Conservation (phyloP, 352 stramenopile species). For the Phytopythium mirpurense region DNA sequence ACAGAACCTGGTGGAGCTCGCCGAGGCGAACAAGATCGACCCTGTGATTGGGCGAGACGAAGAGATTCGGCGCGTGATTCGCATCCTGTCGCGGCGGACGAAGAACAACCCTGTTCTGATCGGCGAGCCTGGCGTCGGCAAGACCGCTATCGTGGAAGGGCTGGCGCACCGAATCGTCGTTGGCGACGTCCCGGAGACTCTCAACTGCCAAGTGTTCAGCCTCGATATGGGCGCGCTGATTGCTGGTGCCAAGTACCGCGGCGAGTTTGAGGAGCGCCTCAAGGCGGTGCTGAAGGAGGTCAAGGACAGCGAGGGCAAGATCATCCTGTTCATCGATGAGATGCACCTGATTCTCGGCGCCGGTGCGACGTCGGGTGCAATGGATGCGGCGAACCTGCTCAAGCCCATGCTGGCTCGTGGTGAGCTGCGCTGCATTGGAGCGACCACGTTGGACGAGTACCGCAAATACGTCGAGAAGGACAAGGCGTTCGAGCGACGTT, state of each 20-base stretch:
- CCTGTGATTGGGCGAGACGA: slow-evolving; percentile 97
- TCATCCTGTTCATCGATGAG: slow-evolving; percentile 99
- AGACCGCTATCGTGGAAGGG: slow-evolving; percentile 95
- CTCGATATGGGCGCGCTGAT: slow-evolving; percentile 97
- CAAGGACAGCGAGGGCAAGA: slow-evolving; percentile 91
- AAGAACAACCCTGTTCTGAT: slow-evolving; percentile 99
- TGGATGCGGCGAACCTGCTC: slow-evolving; percentile 98
- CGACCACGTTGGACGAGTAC: slow-evolving; percentile 98
- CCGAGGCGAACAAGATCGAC: slow-evolving; percentile 95
- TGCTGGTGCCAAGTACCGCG: slow-evolving; percentile 96
- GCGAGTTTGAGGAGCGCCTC: slow-evolving; percentile 98
- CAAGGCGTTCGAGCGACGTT: slow-evolving; percentile 95
- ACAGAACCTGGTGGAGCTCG: slow-evolving; percentile 91
- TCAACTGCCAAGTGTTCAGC: slow-evolving; percentile 89
- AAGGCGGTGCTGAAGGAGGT: slow-evolving; percentile 94
- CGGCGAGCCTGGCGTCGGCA: slow-evolving; percentile 95
- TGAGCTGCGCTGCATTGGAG: slow-evolving; percentile 96
- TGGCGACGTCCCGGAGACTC: slow-evolving; percentile 93
- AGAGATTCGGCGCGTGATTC: slow-evolving; percentile 94
- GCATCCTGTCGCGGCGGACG: slow-evolving; percentile 94
- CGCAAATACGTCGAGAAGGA: slow-evolving; percentile 98
- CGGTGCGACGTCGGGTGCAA: slow-evolving; percentile 87
- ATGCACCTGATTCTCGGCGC: slow-evolving; percentile 96
- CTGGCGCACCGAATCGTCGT: slow-evolving; percentile 95
- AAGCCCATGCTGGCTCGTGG: slow-evolving; percentile 97